Conservation (phyloP, 108 stramenopile species). For the Nitzschia sp. region DNA sequence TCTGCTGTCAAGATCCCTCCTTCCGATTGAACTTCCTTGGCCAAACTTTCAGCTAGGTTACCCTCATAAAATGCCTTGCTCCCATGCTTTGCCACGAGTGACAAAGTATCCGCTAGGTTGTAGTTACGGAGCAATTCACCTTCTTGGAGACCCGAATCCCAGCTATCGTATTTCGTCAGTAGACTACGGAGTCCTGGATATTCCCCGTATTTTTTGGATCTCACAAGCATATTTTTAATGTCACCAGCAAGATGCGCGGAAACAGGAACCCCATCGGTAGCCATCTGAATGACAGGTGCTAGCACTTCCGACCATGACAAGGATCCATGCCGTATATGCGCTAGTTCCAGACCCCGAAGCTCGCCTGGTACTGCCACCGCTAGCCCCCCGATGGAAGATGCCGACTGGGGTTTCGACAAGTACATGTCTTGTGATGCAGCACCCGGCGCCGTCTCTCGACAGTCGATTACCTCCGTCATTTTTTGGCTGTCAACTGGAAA, state of each 20-base stretch:
- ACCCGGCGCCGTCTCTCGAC: conserved; percentile 71
- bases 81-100: conserved; percentile 55
- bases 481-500: background rate
- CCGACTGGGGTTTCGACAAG: conserved; percentile 14
- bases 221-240: conserved; percentile 21
- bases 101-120: conserved; percentile 53
- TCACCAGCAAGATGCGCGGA: conserved; percentile 40
- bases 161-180: conserved; percentile 43
- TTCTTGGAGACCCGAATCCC: conserved; percentile 33
- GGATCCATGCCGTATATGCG: conserved; percentile 50
- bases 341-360: conserved; percentile 72
- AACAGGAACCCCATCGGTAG: conserved; percentile 56
- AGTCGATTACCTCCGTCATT: conserved; percentile 76
- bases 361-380: conserved; percentile 80
- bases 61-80: conserved; percentile 63
- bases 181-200: conserved; percentile 25
- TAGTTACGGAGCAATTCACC: conserved; percentile 67
- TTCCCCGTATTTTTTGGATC: conserved; percentile 7
- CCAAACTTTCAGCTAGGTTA: conserved; percentile 44
- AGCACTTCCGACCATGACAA: conserved; percentile 65
- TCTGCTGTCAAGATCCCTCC: conserved; percentile 73
- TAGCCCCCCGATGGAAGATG: conserved; percentile 59
- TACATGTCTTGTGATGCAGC: conserved; percentile 60
- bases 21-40: conserved; percentile 49
- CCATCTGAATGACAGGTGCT: conserved; percentile 57